These are phyloP conservation scores for Micromonas commoda DNA, from an alignment of 139 green algal genomes.

Conservation along the genomic window DNA sequence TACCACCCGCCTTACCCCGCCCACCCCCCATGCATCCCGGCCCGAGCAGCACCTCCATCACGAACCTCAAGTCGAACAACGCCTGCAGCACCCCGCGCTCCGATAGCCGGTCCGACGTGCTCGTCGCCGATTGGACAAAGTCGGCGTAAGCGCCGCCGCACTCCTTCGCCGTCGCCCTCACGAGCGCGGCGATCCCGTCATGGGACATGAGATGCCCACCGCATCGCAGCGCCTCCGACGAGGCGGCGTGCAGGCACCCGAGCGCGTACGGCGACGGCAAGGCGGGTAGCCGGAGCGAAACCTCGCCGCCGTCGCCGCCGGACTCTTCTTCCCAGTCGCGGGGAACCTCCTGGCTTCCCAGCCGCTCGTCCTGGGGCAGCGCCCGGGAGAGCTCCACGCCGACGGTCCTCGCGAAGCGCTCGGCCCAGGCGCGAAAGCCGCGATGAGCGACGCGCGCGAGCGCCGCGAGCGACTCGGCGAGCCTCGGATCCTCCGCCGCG, in stretches of 20 bases:
- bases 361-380: constrained; percentile 41
- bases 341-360: constrained; percentile 41
- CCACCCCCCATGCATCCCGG: no score
- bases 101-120: constrained; percentile 29
- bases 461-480: not conserved
- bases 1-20: no score
- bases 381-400: constrained; percentile 35
- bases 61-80: constrained; percentile 72
- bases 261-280: constrained; percentile 52
- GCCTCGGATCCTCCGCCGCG: not conserved
- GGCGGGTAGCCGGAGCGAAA: constrained; percentile 67
- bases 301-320: constrained; percentile 41
- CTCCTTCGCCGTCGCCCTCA: constrained; percentile 53
- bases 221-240: constrained; percentile 44
- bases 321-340: constrained; percentile 53
- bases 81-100: constrained; percentile 83
- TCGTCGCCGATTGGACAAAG: not conserved
- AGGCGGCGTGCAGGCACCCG: constrained; percentile 43
- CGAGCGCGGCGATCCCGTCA: constrained; percentile 53
- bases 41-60: constrained; percentile 55
- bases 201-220: constrained; percentile 48
- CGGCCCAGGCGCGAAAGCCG: not conserved
- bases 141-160: constrained; percentile 8
- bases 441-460: not conserved
- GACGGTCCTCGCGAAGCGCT: constrained; percentile 27